Percentiles rank a stretch among this genome's conserved stretches.
Conservation (phyloP, 305 asterid species). For the Rubia balearica region DNA sequence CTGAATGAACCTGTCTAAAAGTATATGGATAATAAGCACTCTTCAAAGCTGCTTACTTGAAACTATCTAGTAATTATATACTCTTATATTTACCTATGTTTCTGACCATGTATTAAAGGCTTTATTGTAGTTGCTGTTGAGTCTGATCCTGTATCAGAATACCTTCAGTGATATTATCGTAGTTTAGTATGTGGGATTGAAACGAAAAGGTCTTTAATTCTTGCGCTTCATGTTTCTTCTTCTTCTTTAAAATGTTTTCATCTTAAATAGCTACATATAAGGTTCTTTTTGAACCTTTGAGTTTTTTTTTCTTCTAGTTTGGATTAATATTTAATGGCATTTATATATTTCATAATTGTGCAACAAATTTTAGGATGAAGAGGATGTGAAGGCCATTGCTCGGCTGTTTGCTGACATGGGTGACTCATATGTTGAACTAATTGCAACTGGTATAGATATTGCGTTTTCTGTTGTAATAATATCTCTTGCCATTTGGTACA, state of each 20-base stretch:
- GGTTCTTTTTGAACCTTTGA: neutral
- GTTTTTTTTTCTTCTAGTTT: neutral
- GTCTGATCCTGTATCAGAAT: too few species aligned
- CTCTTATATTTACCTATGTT: neutral
- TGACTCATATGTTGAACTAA: slow-evolving; percentile 90
- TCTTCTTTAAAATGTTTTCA: neutral
- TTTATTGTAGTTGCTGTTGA: neutral
- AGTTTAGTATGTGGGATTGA: neutral
- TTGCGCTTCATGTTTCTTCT: neutral
- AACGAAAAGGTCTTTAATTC: neutral
- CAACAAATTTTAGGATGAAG: slow-evolving; percentile 68
- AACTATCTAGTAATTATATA: neutral
- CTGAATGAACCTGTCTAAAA: neutral
- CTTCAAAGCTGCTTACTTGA: neutral
- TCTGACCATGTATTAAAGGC: neutral
- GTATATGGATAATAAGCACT: neutral
- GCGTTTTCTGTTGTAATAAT: slow-evolving; percentile 21
- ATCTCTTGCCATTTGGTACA: slow-evolving; percentile 11
- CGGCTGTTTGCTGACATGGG: slow-evolving; percentile 99
- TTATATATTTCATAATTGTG: slow-evolving; percentile 20
- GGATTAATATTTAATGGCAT: slow-evolving; percentile 5
- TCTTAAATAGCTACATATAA: neutral
- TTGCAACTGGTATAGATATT: slow-evolving; percentile 73
- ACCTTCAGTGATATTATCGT: neutral
- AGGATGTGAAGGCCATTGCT: slow-evolving; percentile 97